A percentile compares a stretch with the other conserved stretches of the same genome.
These are phyloP conservation scores for Aspergillus aculeatinus DNA, from an alignment of 2,329 filamentous ascomycete species.

Conservation along the genomic window DNA sequence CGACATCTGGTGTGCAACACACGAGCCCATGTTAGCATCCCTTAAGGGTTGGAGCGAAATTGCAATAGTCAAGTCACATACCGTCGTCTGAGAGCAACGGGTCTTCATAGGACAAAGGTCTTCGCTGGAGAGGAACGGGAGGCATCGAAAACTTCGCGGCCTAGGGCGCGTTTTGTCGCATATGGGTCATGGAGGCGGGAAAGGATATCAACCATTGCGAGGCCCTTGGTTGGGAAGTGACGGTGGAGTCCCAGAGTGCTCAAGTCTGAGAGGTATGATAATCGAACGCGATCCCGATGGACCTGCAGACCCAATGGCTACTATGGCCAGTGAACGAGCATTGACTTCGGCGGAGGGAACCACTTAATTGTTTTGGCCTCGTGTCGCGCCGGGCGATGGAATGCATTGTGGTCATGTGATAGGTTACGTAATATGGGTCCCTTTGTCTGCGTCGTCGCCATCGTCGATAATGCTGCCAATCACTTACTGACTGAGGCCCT, in stretches of 20 bases:
- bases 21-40: background rate
- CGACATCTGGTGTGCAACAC: constrained; percentile 63
- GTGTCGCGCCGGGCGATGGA: constrained; percentile 21
- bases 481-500: background rate
- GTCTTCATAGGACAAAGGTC: constrained; percentile 42
- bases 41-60: background rate
- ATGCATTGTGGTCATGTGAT: constrained; percentile 14
- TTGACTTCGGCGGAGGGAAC: constrained; percentile 1
- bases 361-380: constrained; percentile 9
- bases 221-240: constrained; percentile 15
- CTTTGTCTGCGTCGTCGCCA: background rate
- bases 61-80: constrained; percentile 29
- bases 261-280: constrained; percentile 3
- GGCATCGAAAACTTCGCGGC: constrained; percentile 51
- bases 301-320: constrained; percentile 10
- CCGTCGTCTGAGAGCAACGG: constrained; percentile 61
- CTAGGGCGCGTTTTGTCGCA: constrained; percentile 46
- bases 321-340: constrained; percentile 4
- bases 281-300: constrained; percentile 8
- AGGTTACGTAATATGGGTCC: constrained; percentile 13
- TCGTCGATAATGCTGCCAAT: background rate
- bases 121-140: constrained; percentile 46
- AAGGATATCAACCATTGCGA: constrained; percentile 43
- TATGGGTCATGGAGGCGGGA: constrained; percentile 43
- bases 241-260: constrained; percentile 6